phyloP scores from a whole-genome alignment of 2,329 filamentous ascomycete species.

The Aspergillus latus region DNA sequence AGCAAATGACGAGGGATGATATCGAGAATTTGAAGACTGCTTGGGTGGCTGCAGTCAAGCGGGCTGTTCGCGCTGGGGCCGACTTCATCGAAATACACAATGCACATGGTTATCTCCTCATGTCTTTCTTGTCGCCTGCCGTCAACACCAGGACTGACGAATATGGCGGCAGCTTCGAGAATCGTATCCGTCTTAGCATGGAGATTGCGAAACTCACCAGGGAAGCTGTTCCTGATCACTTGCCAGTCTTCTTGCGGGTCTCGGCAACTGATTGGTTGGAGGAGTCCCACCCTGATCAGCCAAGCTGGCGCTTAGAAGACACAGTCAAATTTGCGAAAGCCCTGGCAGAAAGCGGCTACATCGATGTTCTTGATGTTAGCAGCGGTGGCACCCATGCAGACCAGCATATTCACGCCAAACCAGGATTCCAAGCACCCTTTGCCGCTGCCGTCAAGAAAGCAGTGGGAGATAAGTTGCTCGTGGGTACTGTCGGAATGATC shows the following conservation, averaged over 20 bases:
- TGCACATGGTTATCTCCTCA: conserved; percentile 76
- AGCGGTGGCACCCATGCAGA: conserved; percentile 52
- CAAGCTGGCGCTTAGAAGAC: conserved; percentile 68
- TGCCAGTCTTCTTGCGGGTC: conserved; percentile 72
- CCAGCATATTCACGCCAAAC: conserved; percentile 49
- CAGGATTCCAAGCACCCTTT: conserved; percentile 73
- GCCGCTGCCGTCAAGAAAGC: conserved; percentile 70
- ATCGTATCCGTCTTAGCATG: conserved; percentile 65
- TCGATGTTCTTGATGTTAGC: conserved; percentile 49
- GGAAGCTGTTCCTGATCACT: conserved; percentile 61
- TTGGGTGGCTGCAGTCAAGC: conserved; percentile 59
- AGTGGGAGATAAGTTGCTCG: conserved; percentile 66
- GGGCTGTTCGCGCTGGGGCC: conserved; percentile 68
- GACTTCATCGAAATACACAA: conserved; percentile 79
- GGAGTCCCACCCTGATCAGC: conserved; percentile 54
- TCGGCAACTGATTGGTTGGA: conserved; percentile 75
- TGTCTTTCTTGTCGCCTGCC: conserved; percentile 67
- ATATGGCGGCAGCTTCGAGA: conserved; percentile 57
- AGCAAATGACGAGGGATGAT: conserved; percentile 66
- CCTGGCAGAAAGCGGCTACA: conserved; percentile 42
- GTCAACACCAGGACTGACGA: conserved; percentile 66
- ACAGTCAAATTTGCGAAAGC: conserved; percentile 52
- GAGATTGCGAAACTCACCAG: conserved; percentile 67
- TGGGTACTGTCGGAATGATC: conserved; percentile 75
- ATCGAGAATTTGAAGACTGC: conserved; percentile 65